These are phyloP conservation scores for Cubamyces sp. DNA, from an alignment of 768 basidiomycete genomes.

Conservation along the genomic window DNA sequence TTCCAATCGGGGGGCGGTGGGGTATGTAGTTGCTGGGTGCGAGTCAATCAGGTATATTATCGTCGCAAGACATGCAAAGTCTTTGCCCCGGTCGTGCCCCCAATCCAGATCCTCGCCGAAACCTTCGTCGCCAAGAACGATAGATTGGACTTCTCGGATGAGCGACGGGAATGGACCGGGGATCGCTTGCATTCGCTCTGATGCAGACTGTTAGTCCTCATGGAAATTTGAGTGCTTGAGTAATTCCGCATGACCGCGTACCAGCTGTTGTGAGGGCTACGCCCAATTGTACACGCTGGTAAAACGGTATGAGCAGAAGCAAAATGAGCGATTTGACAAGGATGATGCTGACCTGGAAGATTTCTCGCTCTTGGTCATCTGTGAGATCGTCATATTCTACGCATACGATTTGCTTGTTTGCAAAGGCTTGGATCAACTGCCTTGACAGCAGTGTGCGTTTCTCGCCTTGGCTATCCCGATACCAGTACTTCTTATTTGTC, in stretches of 20 bases:
- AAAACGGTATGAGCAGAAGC: neutral
- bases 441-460: slow-evolving; percentile 47
- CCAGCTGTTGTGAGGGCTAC: slow-evolving; percentile 75
- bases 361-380: slow-evolving; percentile 63
- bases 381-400: slow-evolving; percentile 63
- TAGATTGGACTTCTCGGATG: slow-evolving; percentile 55
- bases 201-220: neutral
- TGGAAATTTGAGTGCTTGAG: neutral
- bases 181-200: slow-evolving; percentile 72
- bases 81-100: slow-evolving; percentile 42
- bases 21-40: slow-evolving; percentile 23
- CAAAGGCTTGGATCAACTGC: slow-evolving; percentile 57
- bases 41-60: slow-evolving; percentile 37
- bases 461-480: slow-evolving; percentile 36
- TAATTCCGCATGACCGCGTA: slow-evolving; percentile 28
- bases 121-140: slow-evolving; percentile 48
- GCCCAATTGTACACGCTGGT: slow-evolving; percentile 74
- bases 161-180: slow-evolving; percentile 61
- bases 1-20: slow-evolving; percentile 31
- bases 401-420: slow-evolving; percentile 73
- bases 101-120: slow-evolving; percentile 41
- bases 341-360: slow-evolving; percentile 59
- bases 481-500: slow-evolving; percentile 57
- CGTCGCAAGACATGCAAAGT: slow-evolving; percentile 41
- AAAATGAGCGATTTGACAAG: neutral